Evolutionary conservation across 305 asterid species (phyloP).

Genomic region (Fraxinus dipetala): DNA sequence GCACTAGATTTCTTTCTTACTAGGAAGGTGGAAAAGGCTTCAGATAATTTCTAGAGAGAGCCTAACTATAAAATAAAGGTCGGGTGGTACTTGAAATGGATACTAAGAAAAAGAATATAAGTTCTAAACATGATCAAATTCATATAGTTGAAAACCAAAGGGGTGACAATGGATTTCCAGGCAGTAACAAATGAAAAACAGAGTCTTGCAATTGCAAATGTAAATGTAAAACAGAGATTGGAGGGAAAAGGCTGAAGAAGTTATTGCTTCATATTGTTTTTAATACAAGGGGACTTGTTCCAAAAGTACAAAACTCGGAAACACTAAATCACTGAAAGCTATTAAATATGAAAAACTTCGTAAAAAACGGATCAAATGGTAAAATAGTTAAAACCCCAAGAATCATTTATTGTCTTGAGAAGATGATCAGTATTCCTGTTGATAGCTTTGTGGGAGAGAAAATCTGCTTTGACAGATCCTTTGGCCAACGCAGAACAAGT

Average conservation of each 20-base stretch:
- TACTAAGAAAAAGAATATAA: background rate
- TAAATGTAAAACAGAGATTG: background rate
- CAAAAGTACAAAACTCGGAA: background rate
- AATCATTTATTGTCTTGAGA: background rate
- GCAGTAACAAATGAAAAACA: background rate
- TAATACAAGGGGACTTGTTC: background rate
- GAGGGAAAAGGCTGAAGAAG: background rate
- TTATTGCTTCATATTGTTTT: background rate
- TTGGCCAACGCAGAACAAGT: background rate
- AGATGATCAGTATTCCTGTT: background rate
- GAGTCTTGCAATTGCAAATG: background rate
- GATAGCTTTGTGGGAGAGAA: background rate
- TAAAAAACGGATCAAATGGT: background rate
- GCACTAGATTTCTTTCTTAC: background rate
- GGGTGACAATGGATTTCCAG: background rate
- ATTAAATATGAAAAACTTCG: background rate
- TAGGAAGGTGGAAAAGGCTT: background rate
- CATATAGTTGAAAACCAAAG: background rate
- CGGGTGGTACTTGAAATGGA: background rate
- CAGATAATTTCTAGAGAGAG: background rate
- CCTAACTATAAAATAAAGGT: background rate
- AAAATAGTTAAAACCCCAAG: background rate
- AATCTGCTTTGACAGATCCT: background rate
- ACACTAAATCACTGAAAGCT: background rate
- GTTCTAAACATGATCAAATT: background rate